Conservation (phyloP, 805 yeast genomes). For the Zygoascus tannicola region DNA sequence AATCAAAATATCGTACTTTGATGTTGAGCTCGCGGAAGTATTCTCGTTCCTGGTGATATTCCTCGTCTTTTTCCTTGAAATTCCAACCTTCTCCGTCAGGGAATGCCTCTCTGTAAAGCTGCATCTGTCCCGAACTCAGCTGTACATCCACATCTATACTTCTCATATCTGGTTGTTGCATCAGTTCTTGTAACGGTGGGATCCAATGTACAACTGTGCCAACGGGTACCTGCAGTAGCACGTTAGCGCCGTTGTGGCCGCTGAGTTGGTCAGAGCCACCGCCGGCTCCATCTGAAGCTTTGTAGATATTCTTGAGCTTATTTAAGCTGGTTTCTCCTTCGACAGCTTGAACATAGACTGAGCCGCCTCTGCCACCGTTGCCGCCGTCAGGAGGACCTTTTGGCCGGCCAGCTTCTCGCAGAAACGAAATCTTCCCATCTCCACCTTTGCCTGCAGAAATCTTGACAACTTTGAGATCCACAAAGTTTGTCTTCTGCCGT, state of each 20-base stretch:
- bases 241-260: slow-evolving; percentile 76
- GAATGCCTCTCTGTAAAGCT: slow-evolving; percentile 54
- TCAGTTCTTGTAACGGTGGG: slow-evolving; percentile 38
- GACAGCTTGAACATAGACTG: slow-evolving; percentile 72
- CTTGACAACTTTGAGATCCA: slow-evolving; percentile 61
- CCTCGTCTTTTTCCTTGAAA: slow-evolving; percentile 69
- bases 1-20: slow-evolving; percentile 58
- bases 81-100: slow-evolving; percentile 80
- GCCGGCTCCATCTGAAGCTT: slow-evolving; percentile 59
- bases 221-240: slow-evolving; percentile 77
- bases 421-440: slow-evolving; percentile 75
- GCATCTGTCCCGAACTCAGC: slow-evolving; percentile 27
- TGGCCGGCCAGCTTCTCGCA: slow-evolving; percentile 74
- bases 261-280: slow-evolving; percentile 75
- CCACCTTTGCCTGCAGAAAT: slow-evolving; percentile 81
- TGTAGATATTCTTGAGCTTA: slow-evolving; percentile 54
- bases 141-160: slow-evolving; percentile 13
- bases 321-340: slow-evolving; percentile 64
- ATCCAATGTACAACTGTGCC: slow-evolving; percentile 86
- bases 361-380: slow-evolving; percentile 93
- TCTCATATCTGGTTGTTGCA: slow-evolving; percentile 3
- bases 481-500: slow-evolving; percentile 28
- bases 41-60: slow-evolving; percentile 53
- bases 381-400: slow-evolving; percentile 99
- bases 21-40: slow-evolving; percentile 58